phyloP scores from a whole-genome alignment of 164 flowering plant species.

The Platanus orientalis region DNA sequence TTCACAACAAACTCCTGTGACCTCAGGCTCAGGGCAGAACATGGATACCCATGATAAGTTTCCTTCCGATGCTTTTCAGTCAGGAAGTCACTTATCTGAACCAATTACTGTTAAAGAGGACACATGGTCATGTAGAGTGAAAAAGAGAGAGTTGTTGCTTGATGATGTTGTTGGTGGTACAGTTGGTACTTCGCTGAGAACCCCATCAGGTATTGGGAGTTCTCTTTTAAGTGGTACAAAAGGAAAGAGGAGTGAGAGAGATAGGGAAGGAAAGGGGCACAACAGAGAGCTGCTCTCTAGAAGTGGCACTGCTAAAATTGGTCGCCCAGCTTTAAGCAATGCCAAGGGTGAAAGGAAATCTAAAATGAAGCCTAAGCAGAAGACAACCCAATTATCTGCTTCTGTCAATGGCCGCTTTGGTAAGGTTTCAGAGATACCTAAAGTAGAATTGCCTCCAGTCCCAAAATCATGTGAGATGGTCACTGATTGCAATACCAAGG shows the following conservation, averaged over 20 bases:
- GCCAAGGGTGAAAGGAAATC: conserved; percentile 78
- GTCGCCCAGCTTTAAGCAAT: conserved; percentile 54
- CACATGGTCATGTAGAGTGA: conserved; percentile 50
- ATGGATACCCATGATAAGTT: conserved; percentile 34
- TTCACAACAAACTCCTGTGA: conserved; percentile 41
- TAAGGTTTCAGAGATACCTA: conserved; percentile 50
- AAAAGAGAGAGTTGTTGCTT: conserved; percentile 71
- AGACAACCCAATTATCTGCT: conserved; percentile 67
- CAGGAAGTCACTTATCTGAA: conserved; percentile 36
- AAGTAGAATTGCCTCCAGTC: conserved; percentile 30
- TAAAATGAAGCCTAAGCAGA: conserved; percentile 81
- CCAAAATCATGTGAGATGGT: conserved; percentile 33
- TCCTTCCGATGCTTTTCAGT: conserved; percentile 32
- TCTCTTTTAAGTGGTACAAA: conserved; percentile 65
- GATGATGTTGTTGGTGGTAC: conserved; percentile 70
- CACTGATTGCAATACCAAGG: conserved; percentile 28
- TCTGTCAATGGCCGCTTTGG: conserved; percentile 67
- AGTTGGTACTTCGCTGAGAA: conserved; percentile 26
- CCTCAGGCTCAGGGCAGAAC: conserved; percentile 32
- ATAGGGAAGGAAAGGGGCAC: conserved; percentile 73
- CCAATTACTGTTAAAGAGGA: conserved; percentile 45
- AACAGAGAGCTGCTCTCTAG: conserved; percentile 48
- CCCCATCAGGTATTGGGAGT: conserved; percentile 44
- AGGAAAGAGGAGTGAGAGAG: conserved; percentile 92
- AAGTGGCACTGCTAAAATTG: conserved; percentile 55